Conservation (phyloP, 148 eudicot species). For the Vaccinium vitisidaea region DNA sequence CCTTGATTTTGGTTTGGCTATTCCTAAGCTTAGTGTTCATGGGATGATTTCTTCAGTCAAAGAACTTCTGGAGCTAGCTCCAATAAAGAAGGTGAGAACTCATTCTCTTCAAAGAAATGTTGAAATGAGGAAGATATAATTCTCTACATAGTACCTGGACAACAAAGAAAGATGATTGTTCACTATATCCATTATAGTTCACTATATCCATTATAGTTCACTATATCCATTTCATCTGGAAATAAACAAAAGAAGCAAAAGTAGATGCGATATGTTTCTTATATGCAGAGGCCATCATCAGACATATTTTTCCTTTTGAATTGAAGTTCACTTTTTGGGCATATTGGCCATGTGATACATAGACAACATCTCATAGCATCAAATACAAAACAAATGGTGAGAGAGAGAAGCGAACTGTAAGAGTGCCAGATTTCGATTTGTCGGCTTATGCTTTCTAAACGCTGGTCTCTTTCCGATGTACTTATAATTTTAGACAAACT, state of each 20-base stretch:
- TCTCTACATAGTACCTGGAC: not conserved
- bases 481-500: not conserved
- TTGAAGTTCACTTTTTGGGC: not conserved
- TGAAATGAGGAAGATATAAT: not conserved
- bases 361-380: not conserved
- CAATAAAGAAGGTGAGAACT: constrained; percentile 72
- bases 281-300: not conserved
- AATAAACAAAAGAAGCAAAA: constrained; percentile 3
- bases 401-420: not conserved
- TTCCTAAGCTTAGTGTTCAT: constrained; percentile 75
- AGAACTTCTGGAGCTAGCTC: constrained; percentile 89
- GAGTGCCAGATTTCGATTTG: not conserved
- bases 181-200: not conserved
- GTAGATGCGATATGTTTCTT: not conserved
- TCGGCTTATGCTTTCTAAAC: not conserved
- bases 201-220: not conserved
- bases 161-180: not conserved
- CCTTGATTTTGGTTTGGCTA: constrained; percentile 91
- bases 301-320: not conserved
- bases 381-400: not conserved
- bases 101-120: not conserved
- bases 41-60: constrained; percentile 89
- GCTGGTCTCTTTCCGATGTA: not conserved
- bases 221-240: not conserved
- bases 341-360: not conserved